Conservation (phyloP, 768 basidiomycete species). For the Tulasnella sp. region DNA sequence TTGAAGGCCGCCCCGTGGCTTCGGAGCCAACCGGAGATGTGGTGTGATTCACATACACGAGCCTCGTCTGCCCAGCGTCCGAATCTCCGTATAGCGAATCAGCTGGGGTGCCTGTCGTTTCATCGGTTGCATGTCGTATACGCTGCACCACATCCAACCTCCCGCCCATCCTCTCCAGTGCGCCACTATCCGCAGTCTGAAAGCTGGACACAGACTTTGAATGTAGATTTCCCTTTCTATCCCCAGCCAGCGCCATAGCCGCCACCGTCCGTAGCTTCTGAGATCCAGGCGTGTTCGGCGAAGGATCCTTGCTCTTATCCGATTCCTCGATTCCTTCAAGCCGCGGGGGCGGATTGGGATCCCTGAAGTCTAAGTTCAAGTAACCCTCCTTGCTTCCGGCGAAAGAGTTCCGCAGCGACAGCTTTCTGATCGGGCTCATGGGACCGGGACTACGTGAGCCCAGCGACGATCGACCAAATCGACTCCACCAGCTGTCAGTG, state of each 20-base stretch:
- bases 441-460: slow-evolving; percentile 24
- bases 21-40: slow-evolving; percentile 5
- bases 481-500: slow-evolving; percentile 69
- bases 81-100: slow-evolving; percentile 18
- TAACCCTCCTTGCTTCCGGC: background rate
- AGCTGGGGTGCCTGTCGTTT: slow-evolving; percentile 11
- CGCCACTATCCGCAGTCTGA: slow-evolving; percentile 56
- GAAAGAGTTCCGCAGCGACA: slow-evolving; percentile 24
- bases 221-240: slow-evolving; percentile 1
- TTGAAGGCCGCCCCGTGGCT: background rate
- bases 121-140: slow-evolving; percentile 10
- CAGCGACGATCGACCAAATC: slow-evolving; percentile 50
- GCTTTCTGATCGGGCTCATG: slow-evolving; percentile 40
- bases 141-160: slow-evolving; percentile 61
- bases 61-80: background rate
- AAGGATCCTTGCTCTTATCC: slow-evolving; percentile 18
- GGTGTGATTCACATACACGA: slow-evolving; percentile 26
- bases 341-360: slow-evolving; percentile 63
- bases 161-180: slow-evolving; percentile 53
- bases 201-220: slow-evolving; percentile 28
- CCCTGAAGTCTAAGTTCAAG: slow-evolving; percentile 48
- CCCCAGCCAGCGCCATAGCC: background rate
- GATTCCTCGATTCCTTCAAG: slow-evolving; percentile 38
- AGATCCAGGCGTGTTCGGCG: slow-evolving; percentile 32
- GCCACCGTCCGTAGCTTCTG: background rate